phyloP scores from a whole-genome alignment of 208 protist species.

The Jaenimonas drosophilae region DNA sequence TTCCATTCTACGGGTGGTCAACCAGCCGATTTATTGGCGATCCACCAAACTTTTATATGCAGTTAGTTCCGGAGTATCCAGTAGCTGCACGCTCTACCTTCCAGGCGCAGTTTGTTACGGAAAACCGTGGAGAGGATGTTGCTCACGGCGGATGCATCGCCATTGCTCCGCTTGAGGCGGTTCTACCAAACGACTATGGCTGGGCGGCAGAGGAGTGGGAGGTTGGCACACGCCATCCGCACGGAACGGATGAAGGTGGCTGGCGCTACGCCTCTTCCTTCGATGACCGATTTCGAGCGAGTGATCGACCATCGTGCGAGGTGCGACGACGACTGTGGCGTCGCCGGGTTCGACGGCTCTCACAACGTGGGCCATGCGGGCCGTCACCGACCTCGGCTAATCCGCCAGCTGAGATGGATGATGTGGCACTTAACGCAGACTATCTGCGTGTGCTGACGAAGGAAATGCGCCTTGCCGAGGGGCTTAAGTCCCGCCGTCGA shows the following conservation, averaged over 20 bases:
- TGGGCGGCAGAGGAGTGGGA: slow-evolving; percentile 51
- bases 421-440: too few relatives aligned
- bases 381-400: too few relatives aligned
- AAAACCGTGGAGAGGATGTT: too few relatives aligned
- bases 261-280: slow-evolving; percentile 44
- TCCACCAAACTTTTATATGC: too few relatives aligned
- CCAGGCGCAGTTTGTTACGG: too few relatives aligned
- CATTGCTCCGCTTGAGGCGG: slow-evolving; percentile 9
- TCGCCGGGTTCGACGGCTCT: slow-evolving; percentile 23
- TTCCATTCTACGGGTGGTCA: too few relatives aligned
- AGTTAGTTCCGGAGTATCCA: too few relatives aligned
- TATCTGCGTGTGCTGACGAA: slow-evolving; percentile 28
- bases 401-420: too few relatives aligned
- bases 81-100: too few relatives aligned
- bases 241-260: slow-evolving; percentile 23
- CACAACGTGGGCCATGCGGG: background rate
- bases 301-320: slow-evolving; percentile 19
- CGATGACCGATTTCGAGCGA: too few relatives aligned
- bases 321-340: slow-evolving; percentile 39
- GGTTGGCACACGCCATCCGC: slow-evolving; percentile 21
- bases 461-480: slow-evolving; percentile 37
- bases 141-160: background rate
- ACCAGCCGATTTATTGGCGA: too few relatives aligned
- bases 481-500: slow-evolving; percentile 18
- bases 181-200: slow-evolving; percentile 22